Evolutionary conservation across 257 asterid species (phyloP), one percentile per base, ranked within the genome.

Genomic region (Salvia splendens): DNA sequence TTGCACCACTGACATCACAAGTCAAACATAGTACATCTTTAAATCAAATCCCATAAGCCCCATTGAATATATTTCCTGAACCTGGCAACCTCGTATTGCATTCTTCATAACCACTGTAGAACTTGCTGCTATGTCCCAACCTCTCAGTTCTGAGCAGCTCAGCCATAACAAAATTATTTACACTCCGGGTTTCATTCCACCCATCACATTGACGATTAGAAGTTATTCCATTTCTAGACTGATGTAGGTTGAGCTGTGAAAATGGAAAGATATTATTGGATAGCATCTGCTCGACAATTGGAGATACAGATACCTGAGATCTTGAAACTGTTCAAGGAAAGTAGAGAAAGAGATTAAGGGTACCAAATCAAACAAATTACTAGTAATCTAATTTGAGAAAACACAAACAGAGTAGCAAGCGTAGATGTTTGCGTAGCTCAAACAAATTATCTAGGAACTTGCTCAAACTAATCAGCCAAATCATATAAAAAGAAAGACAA

Each of bases 251-350:
- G 72, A 83, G 72, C 72, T 85, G 95, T 35, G 97, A 60, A 65
- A 72, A 90, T 56, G 88, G 78, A 69, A 96, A 77, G 45, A 56
- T 73, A 72, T 83, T 87, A 77, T 79, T 87, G 72, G 82, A 56
- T 54, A 77, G 35, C 4, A 81, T 72, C 78, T 91, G 97, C 58
- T 86, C 97, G 76, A 85, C 67, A 58, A 79, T 76, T 24, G 99
- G 99, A 68, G 99, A 97, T 30, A 95, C 95, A 16, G 95, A 76
- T 80, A 88, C 81, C 75, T 87, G 96, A 74, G 97, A 79, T 82
- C 94, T 89, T 49, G 91, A 76, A 82, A 57, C 97, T 94, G 87
- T 72, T 72, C 9, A 12, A 72, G 80, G 55, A 24, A 24, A 24
- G 30, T 20, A 20, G 70, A 49, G 50, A 47, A 50, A 15, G 52